Base-by-base conservation (phyloP, 164 flowering plant genomes). In the Saururus chinensis region DNA sequence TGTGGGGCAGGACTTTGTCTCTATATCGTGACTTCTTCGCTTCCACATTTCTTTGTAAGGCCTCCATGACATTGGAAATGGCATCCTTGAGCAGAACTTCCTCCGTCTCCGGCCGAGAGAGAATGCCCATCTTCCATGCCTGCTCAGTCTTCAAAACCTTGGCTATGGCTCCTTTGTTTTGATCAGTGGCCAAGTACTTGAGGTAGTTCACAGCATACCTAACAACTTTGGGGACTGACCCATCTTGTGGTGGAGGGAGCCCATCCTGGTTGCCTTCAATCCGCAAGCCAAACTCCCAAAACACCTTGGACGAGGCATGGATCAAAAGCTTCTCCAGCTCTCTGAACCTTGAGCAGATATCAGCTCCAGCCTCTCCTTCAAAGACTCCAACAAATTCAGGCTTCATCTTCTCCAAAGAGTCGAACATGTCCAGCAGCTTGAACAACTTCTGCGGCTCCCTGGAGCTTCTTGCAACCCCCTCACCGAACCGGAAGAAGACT, bases 361-460 rank as follows among this genome's bases (percentile, higher is more conserved):
- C 89, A 0, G 62, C 74, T 9, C 88, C 86, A 1, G 89, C 77
- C 59, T 84, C 84, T 0, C 85, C 88, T 30, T 78, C 82, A 52
- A 87, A 87, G 40, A 79, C 64, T n/a, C 67, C 73, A 0, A 71
- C 57, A 60, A 87, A 75, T n/a, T 74, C 71, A 0, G 68, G 41
- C 19, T 79, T 75, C 30, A 84, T 78, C 60, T 79, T 77, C 60
- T 84, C 86, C 25, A 84, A 51, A 1, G 85, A 83, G 13, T 77
- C 81, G 42, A 79, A 82, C 93, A 87, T 77, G 80, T 87, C 93
- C 20, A 87, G 59, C 20, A 87, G 84, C 74, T 84, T 87, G 79
- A 84, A 87, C 20, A 87, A 75, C 72, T 84, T 87, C 26, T 87
- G 89, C 0, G 93, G 87, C 71, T 82, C 92, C 59, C 81, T 86